Base-by-base conservation (phyloP, 345 rosid species). In the Acer saccharum region DNA sequence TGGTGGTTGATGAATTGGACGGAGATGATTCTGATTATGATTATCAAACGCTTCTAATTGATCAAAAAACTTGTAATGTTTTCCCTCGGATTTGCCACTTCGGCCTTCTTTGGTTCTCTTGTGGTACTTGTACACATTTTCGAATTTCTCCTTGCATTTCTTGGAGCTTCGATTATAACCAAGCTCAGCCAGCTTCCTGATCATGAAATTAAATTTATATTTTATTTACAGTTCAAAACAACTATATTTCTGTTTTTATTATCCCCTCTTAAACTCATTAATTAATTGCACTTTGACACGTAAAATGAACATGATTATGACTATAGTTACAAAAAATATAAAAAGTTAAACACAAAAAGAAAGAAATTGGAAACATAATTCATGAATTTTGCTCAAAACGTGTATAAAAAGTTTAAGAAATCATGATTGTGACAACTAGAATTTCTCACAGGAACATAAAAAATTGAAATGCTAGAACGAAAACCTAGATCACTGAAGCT, bases 101-200 rank as follows among this genome's bases (percentile, higher is more conserved):
- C 89, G 80, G 60, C 88, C 85, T 54, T 85, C 87, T 79, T 88
- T 88, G 80, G 91, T 88, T 79, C 90, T 75, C 81, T 79, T 86
- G 85, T 88, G 89, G 72, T 88, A 88, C 79, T 88, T 88, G 73
- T 54, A 88, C 8, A 88, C 87, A 66, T 88, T 88, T 77, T 88
- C 90, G 61, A 88, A 88, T 62, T 88, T 88, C 87, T 88, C 90
- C 69, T 87, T 86, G 83, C 91, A 86, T 73, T 88, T 88, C 83
- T 88, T 88, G 68, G 84, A 81, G 21, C 83, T 86, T 79, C 91
- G 89, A 81, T 82, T 65, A 78, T 80, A 88, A 46, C 91, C 91
- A 79, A 83, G 91, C 83, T 85, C 88, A 2, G 75, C 84, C 27
- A 88, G 79, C 75, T 86, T 88, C 90, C 91, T 88, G 86, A 20